Evolutionary conservation across 2,329 filamentous ascomycete genomes (phyloP).

Genomic region (Byssoonygena ceratinophila): DNA sequence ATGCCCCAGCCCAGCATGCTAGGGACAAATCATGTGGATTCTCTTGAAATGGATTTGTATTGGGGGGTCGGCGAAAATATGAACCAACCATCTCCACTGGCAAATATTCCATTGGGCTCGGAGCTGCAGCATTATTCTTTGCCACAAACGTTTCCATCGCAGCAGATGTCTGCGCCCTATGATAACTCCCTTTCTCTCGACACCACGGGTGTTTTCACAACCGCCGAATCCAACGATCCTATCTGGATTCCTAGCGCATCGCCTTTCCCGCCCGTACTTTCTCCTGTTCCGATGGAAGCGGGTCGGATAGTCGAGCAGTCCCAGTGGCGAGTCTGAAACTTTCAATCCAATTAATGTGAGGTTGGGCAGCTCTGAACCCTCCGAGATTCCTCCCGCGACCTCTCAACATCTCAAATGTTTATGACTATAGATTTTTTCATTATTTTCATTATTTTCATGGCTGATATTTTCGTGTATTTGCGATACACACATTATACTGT

Average conservation of each 20-base stretch:
- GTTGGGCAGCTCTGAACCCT: not conserved
- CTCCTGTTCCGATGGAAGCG: conserved; percentile 4
- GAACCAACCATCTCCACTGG: conserved; percentile 2
- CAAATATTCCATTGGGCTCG: conserved; percentile 7
- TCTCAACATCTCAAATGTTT: not conserved
- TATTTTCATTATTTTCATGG: not conserved
- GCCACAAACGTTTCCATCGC: conserved; percentile 2
- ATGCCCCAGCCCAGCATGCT: conserved; percentile 8
- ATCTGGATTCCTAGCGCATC: conserved; percentile 13
- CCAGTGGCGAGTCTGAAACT: not conserved
- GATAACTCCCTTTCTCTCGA: conserved; percentile 2
- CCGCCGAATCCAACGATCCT: conserved; percentile 8
- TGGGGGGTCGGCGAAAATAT: conserved; percentile 7
- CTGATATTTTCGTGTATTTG: not conserved
- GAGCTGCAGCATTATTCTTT: conserved; percentile 11
- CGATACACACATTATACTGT: not conserved
- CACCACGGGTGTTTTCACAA: conserved; percentile 1
- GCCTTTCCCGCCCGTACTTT: conserved; percentile 9
- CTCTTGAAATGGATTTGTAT: conserved; percentile 11
- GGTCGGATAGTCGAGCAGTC: not conserved
- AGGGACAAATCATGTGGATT: conserved; percentile 1
- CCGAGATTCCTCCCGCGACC: not conserved
- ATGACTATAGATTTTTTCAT: conserved; percentile 5
- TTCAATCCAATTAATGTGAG: not conserved
- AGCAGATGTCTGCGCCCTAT: conserved; percentile 7